These are phyloP conservation scores for Aspergillus spinulosporus DNA, from an alignment of 2,329 filamentous ascomycete species.

Conservation along the genomic window DNA sequence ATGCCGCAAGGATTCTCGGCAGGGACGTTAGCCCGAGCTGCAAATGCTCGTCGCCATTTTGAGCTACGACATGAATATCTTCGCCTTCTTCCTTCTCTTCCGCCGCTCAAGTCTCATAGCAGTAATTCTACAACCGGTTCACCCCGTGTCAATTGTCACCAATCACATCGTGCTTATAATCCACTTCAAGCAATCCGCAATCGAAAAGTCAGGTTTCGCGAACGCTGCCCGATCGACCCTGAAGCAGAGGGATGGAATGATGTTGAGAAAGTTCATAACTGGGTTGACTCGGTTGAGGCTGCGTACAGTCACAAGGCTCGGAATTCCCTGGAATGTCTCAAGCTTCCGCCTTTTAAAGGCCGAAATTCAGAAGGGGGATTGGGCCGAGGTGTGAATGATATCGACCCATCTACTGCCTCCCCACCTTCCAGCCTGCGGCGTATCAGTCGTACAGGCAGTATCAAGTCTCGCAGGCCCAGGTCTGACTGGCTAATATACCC, in stretches of 20 bases:
- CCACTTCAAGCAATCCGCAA: slow-evolving; percentile 92
- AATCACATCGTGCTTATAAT: slow-evolving; percentile 74
- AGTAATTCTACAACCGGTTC: slow-evolving; percentile 19
- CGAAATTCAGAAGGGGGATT: slow-evolving; percentile 15
- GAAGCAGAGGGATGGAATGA: slow-evolving; percentile 76
- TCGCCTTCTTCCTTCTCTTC: slow-evolving; percentile 73
- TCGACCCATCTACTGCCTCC: slow-evolving; percentile 31
- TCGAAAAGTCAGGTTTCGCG: slow-evolving; percentile 76
- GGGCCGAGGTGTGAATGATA: slow-evolving; percentile 25
- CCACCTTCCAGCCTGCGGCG: slow-evolving; percentile 44
- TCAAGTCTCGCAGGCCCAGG: slow-evolving; percentile 69
- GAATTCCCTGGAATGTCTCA: slow-evolving; percentile 47
- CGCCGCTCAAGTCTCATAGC: slow-evolving; percentile 57
- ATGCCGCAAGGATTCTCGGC: slow-evolving; percentile 62
- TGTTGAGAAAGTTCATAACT: slow-evolving; percentile 67
- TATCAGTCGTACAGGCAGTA: slow-evolving; percentile 44
- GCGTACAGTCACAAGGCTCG: slow-evolving; percentile 46
- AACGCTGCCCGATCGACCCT: slow-evolving; percentile 72
- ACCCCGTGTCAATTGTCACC: slow-evolving; percentile 27
- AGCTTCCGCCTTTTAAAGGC: slow-evolving; percentile 45
- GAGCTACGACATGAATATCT: slow-evolving; percentile 85
- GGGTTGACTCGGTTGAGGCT: slow-evolving; percentile 70
- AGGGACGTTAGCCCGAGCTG: slow-evolving; percentile 76
- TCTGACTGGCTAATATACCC: slow-evolving; percentile 84
- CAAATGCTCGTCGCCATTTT: slow-evolving; percentile 80